phyloP scores from a whole-genome alignment of 2,329 filamentous ascomycete genomes.

The Calonectria honghensis region DNA sequence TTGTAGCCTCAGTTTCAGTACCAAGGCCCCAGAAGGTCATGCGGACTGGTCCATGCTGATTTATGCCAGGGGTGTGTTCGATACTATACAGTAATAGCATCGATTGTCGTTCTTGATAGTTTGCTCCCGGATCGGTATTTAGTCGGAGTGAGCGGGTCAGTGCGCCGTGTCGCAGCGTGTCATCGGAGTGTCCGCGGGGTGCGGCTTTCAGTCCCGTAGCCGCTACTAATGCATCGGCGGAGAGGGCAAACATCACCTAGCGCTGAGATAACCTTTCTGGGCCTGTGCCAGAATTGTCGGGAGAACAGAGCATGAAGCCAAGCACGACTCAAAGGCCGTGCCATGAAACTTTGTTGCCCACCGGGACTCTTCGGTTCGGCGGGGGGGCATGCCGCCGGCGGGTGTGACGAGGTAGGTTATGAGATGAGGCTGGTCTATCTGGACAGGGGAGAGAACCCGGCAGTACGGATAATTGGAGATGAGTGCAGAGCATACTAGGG shows the following conservation, averaged over 20 bases:
- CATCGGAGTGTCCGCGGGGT: constrained; percentile 42
- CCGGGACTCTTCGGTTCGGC: constrained; percentile 31
- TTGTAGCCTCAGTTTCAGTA: constrained; percentile 47
- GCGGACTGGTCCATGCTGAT: constrained; percentile 20
- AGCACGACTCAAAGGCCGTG: constrained; percentile 36
- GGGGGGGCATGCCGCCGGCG: constrained; percentile 51
- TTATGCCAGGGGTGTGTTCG: constrained; percentile 39
- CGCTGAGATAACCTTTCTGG: constrained; percentile 45
- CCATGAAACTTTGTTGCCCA: constrained; percentile 36
- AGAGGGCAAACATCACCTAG: constrained; percentile 43
- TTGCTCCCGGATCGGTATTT: constrained; percentile 41
- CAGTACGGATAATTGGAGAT: constrained; percentile 51
- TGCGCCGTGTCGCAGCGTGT: constrained; percentile 44
- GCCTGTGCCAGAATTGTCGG: constrained; percentile 44
- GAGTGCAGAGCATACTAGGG: constrained; percentile 42
- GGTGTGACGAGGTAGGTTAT: constrained; percentile 45
- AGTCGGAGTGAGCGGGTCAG: constrained; percentile 37
- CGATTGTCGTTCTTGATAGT: constrained; percentile 38
- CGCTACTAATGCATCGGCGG: constrained; percentile 26
- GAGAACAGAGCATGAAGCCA: constrained; percentile 36
- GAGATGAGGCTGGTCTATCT: constrained; percentile 32
- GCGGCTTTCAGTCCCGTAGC: constrained; percentile 36
- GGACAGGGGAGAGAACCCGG: constrained; percentile 39
- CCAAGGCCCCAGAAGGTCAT: constrained; percentile 35
- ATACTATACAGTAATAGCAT: constrained; percentile 42